Evolutionary conservation across 208 protist genomes (phyloP), one percentile per base, ranked within the genome.

Genomic region (Trypanosoma platydactyli): DNA sequence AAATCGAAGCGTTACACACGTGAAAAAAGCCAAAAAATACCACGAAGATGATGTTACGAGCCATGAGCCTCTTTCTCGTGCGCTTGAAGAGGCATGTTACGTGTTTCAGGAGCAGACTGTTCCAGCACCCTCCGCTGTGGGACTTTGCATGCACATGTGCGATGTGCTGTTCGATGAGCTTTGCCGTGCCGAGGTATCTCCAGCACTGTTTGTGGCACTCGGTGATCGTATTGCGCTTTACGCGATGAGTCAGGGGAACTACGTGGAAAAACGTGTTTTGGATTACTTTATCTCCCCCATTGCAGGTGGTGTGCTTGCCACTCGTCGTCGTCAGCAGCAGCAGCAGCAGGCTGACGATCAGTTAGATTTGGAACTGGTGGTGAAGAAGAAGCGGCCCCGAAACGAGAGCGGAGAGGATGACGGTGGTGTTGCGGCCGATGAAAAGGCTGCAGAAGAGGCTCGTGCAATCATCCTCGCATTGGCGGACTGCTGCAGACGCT

Each of bases 241-340:
- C 65, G 86, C 89, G 20, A 92, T 94, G 89, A 91, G 84, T 58
- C 83, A 82, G 35, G 84, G 84, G 18, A 91, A 92, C 65, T 94
- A 77, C 75, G 77, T 94, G 44, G 89, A 94, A 63, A 94, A 94
- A 76, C 89, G 86, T 11, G 89, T 92, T 71, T 71, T 94, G 40
- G 86, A 94, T 59, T 77, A 85, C 64, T 94, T 92, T 73, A 91
- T 94, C 64, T 79, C 86, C 1, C 89, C 89, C 12, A 57, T 94
- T 33, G 86, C 78, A 0, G 80, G 81, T 11, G 86, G 89, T 29
- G 73, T 89, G 44, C 74, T 91, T 22, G 62, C 30, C 53, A 59
- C 62, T 65, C 79, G 76, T 52, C 61, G 85, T 9, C 65, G 62
- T 12, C 77, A 74, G 64, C 79, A 84, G 40, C 51, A 80, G n/a